Base-by-base conservation (phyloP, 1,284 basidiomycete species). In the Microbotryum scabiosae region DNA sequence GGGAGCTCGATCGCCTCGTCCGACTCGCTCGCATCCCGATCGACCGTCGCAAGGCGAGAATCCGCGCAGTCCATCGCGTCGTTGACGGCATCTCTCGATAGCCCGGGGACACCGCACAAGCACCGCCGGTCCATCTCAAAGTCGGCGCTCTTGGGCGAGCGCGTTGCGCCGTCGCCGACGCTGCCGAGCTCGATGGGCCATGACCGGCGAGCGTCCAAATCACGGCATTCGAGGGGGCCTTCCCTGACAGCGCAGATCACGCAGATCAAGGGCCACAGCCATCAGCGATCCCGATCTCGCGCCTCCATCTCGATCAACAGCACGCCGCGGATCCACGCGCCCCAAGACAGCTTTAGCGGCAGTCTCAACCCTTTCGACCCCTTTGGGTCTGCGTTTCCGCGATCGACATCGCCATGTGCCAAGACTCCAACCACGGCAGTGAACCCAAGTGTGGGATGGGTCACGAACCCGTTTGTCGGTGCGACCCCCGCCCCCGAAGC, bases 81-180 rank as follows among this genome's bases (percentile, higher is more conserved):
- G 23, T n/a, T 41, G 36, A 18, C 14, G 16, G 36, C 36, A 41
- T 41, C 36, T 41, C 36, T 41, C 16, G 36, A 41, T 5, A 12
- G 36, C 36, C 36, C 36, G 12, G 36, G 36, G 16, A 41, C 36
- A 41, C 36, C 25, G 32, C 64, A 68, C 43, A 43, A 51, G 23
- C 66, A 68, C 46, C 61, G 66, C 4, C 49, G 66, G 26, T 62
- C 60, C 6, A 55, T 62, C 43, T 66, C 64, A 7, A 68, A 66
- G 51, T 59, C 61, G 26, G 60, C 59, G 1, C 41, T 66, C 16
- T 46, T 63, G 2, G 43, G 45, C 5, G 50, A 44, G 16, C 44
- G 32, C 14, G 60, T 49, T 7, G 41, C 53, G 5, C 28, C 58
- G 21, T 16, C 47, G 6, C 44, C 53, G 3, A 32, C 36, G 36